These are phyloP conservation scores for Candolleomyces efflorescens DNA, from an alignment of 768 basidiomycete species.

Conservation along the genomic window DNA sequence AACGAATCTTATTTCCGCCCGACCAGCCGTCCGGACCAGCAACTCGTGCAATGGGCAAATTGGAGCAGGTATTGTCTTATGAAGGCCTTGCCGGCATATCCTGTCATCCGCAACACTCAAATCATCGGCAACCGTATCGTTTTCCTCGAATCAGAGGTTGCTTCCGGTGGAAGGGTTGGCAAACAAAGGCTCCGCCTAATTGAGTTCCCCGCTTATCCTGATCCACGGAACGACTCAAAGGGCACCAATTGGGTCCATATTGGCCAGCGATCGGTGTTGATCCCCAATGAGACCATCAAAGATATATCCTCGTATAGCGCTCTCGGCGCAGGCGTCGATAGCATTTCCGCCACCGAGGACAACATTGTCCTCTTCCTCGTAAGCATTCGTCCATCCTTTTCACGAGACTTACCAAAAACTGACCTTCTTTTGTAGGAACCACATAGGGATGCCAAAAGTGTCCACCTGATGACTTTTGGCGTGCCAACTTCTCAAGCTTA, in stretches of 20 bases:
- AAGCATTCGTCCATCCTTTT: constrained; percentile 16
- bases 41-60: constrained; percentile 47
- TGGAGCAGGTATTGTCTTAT: constrained; percentile 52
- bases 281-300: constrained; percentile 39
- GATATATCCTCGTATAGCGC: constrained; percentile 42
- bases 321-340: constrained; percentile 42
- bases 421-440: constrained; percentile 27
- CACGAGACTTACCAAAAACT: not conserved
- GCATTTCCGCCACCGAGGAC: constrained; percentile 55
- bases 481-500: constrained; percentile 10
- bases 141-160: constrained; percentile 38
- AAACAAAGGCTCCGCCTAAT: constrained; percentile 34
- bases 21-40: constrained; percentile 38
- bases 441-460: constrained; percentile 31
- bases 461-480: constrained; percentile 48
- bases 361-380: constrained; percentile 56
- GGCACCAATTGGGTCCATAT: constrained; percentile 33
- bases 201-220: constrained; percentile 41
- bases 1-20: constrained; percentile 49
- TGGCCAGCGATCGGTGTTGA: constrained; percentile 35
- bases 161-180: constrained; percentile 18
- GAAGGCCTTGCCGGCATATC: constrained; percentile 31
- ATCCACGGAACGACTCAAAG: constrained; percentile 18
- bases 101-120: constrained; percentile 31
- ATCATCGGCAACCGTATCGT: constrained; percentile 44